Evolutionary conservation across 2,329 filamentous ascomycete species (phyloP), one percentile per base, ranked within the genome.

Genomic region (Thelonectria olida): DNA sequence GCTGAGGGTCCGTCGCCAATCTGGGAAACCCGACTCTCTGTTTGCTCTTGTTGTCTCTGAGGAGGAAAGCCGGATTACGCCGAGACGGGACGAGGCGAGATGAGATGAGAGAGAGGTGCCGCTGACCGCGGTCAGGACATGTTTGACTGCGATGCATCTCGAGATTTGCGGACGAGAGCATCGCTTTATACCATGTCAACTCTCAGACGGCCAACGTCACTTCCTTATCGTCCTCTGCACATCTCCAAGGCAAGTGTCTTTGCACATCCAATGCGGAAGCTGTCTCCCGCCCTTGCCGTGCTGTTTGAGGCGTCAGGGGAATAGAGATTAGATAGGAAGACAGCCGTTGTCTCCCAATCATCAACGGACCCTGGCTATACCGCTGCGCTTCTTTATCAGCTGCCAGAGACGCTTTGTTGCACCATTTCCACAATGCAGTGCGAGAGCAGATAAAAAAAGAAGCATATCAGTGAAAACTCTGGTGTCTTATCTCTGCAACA

Each of bases 281-380:
- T 54, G 47, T 41, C 58, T 60, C 49, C 63, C 54, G 38, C 55
- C 56, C 50, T 52, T 64, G 53, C 67, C 58, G 57, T 62, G 48
- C 38, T 8, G 34, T 48, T 31, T 31, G 31, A 39, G 44, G 53
- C 53, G 57, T 61, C 53, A 57, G 67, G 58, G 66, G 57, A 45
- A 61, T 63, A 42, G 44, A 71, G 68, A 70, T 71, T 71, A 70
- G 68, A 69, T 70, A 70, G 47, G 55, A 22, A 25, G 54, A 17
- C 47, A 51, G 31, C 31, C 42, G 42, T 41, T 12, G 13, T 54
- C 57, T 71, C 66, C 68, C 68, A 71, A 71, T 70, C 68, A 70
- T 61, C 47, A 62, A 59, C 47, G 62, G 53, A 53, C 54, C 47
- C 44, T 63, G 50, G 66, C 61, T 48, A 41, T 58, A 58, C 45